These are phyloP conservation scores for Termitomyces eurrhizus DNA, from an alignment of 768 basidiomycete genomes.

Conservation along the genomic window DNA sequence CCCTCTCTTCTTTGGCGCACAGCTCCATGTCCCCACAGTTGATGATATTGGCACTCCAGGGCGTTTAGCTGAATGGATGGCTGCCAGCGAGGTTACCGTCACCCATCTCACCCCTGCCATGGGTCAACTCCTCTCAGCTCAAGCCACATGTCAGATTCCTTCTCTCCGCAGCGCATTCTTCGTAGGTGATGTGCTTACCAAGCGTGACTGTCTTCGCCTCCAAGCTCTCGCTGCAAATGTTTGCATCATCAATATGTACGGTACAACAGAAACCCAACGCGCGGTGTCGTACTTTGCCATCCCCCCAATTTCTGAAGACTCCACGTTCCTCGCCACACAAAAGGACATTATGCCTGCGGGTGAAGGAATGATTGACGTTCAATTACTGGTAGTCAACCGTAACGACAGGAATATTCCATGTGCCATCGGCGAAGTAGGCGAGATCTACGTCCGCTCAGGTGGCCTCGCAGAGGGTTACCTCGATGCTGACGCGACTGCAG, in stretches of 20 bases:
- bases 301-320: constrained; percentile 76
- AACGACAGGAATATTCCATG: constrained; percentile 81
- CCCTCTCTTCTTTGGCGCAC: constrained; percentile 94
- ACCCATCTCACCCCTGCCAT: constrained; percentile 98
- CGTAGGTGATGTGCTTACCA: constrained; percentile 98
- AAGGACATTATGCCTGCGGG: constrained; percentile 99
- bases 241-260: constrained; percentile 98
- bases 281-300: constrained; percentile 97
- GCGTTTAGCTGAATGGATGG: constrained; percentile 98
- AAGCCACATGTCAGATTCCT: constrained; percentile 81
- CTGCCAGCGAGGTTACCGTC: constrained; percentile 82
- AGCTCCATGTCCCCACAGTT: constrained; percentile 92
- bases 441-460: constrained; percentile 96
- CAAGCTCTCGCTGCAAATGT: constrained; percentile 92
- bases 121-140: constrained; percentile 91
- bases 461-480: constrained; percentile 95
- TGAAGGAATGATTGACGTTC: constrained; percentile 96
- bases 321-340: constrained; percentile 87
- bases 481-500: constrained; percentile 73
- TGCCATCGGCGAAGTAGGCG: constrained; percentile 94
- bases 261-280: constrained; percentile 98
- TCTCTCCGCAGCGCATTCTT: constrained; percentile 91
- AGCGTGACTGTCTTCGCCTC: constrained; percentile 92
- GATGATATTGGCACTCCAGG: constrained; percentile 98
- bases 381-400: constrained; percentile 93